Evolutionary conservation across 352 stramenopile genomes (phyloP), one percentile per base, ranked within the genome.

Genomic region (Globisporangium polare): DNA sequence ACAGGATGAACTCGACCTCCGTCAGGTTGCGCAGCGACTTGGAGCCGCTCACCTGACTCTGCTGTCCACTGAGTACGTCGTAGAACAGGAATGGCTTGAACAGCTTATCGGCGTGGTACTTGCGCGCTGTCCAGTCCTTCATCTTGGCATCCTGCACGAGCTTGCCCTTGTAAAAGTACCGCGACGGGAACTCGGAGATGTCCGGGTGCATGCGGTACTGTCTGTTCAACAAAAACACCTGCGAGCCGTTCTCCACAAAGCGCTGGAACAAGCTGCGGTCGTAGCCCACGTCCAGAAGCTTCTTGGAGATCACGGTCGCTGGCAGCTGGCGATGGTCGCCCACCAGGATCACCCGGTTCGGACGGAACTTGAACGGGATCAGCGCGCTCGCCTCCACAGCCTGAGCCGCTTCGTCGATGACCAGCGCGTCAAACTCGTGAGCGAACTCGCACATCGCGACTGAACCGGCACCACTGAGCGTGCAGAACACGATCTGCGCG

Each of bases 181-280:
- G 67, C 27, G 92, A 98, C 43, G 95, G 89, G 88, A 98, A 99
- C 64, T 92, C 77, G 13, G 90, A 90, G 59, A 99, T 99, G 53
- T 92, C 72, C 22, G 86, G 75, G 66, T 99, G 91, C 97, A 99
- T 99, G 53, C 97, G 93, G 67, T 99, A 99, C 77, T 99, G 97
- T 33, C 97, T 86, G 37, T 90, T 78, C 26, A 99, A 74, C 78
- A 99, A 90, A 35, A 88, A 73, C 53, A 91, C 79, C 2, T 75
- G 80, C 13, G 77, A 83, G 24, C 67, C 69, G 52, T 83, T 88
- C 42, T 95, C 74, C 43, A 99, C 95, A 3, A 99, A 75, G 9
- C 97, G 82, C 73, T 99, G 95, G 74, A 99, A 99, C 60, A 99
- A 77, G 60, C 97, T 99, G 31, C 85, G 75, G 27, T 96, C 87